Base-by-base conservation (phyloP, 169 alveolate species). In the Cryptosporidium andersoni region DNA sequence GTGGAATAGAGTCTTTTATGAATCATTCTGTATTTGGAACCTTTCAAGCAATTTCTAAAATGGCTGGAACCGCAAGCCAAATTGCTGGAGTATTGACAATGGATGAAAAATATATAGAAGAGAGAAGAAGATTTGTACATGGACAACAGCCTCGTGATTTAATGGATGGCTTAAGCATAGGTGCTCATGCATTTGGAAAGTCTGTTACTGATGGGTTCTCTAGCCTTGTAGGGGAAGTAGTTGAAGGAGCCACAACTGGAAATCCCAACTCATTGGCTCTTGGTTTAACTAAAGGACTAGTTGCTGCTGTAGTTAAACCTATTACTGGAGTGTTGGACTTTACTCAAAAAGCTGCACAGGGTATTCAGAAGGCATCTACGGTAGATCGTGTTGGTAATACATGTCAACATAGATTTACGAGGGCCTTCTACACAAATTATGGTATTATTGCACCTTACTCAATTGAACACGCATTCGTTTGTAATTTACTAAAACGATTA, bases 21-120 rank as follows among this genome's bases (percentile, higher is more conserved):
- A 67, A 88, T 47, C 91, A 82, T 55, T 82, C 93, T 16, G 93
- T 90, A 16, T 90, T 88, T 56, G 93, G 93, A 66, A 49, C 90
- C 14, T 90, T 90, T 64, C 92, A 91, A 12, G 93, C 92, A 16
- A 68, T 90, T 25, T 88, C 92, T 36, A 66, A 89, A 36, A 65
- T 90, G 66, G 93, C 93, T 36, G 93, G 93, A 7, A 91, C 85
- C 9, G 93, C 93, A 1, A 88, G 92, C 64, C 91, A 88, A 66
- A 81, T 89, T 12, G 91, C 90, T 34, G 91, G 93, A 2, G 91
- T 90, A 7, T 81, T 88, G 25, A 89, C 93, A 40, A 67, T 89
- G 66, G 93, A 90, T 66, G 93, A 90, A 25, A 91, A 68, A 12
- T 90, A 90, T 25, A 81, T 90, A 65, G 89, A 88, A 60, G 80